These are phyloP conservation scores for Penicillium parvum DNA, from an alignment of 495 filamentous ascomycete species.

Conservation along the genomic window DNA sequence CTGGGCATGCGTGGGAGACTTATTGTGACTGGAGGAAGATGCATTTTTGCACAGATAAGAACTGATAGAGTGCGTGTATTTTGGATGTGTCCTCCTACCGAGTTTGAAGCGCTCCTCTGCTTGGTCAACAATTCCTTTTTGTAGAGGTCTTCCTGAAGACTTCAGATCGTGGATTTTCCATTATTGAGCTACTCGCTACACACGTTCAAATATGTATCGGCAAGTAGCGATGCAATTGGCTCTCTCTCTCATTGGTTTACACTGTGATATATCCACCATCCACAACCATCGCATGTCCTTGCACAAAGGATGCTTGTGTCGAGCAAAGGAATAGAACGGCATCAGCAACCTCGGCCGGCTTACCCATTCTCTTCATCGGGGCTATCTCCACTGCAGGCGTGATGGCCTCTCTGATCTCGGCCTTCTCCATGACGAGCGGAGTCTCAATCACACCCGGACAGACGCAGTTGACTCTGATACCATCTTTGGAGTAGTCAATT, in stretches of 20 bases:
- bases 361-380: slow-evolving; percentile 49
- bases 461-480: slow-evolving; percentile 50
- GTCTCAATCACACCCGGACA: slow-evolving; percentile 51
- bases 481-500: slow-evolving; percentile 47
- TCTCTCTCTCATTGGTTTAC: not conserved
- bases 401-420: slow-evolving; percentile 32
- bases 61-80: not conserved
- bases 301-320: slow-evolving; percentile 45
- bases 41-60: slow-evolving; percentile 7
- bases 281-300: slow-evolving; percentile 49
- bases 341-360: slow-evolving; percentile 46
- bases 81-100: not conserved
- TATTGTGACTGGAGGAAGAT: slow-evolving; percentile 45
- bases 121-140: no score
- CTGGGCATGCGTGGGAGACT: slow-evolving; percentile 50
- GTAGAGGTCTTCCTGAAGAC: no score
- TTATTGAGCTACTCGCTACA: no score
- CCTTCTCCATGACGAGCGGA: slow-evolving; percentile 38
- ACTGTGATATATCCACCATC: slow-evolving; percentile 50
- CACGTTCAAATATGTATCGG: not conserved
- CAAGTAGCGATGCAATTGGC: not conserved
- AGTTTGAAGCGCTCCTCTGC: no score
- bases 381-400: slow-evolving; percentile 39
- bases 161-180: no score
- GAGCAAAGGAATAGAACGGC: slow-evolving; percentile 47